Percentiles rank a stretch among this genome's conserved stretches.
Evolutionary conservation across 2,329 filamentous ascomycete species (phyloP).

Genomic region (Aureobasidium pullulans): DNA sequence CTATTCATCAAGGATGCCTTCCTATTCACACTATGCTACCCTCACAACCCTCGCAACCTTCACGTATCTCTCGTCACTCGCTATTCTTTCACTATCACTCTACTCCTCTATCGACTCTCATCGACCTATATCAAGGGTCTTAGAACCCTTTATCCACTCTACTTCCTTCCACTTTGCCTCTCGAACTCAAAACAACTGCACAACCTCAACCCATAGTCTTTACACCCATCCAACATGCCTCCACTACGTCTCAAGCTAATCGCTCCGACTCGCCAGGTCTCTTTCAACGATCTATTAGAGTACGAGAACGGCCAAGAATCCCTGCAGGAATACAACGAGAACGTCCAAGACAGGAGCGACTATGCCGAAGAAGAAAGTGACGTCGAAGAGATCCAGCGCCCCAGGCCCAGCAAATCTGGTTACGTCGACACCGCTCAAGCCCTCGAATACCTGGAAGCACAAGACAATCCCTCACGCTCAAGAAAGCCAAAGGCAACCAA

Average conservation of each 20-base stretch:
- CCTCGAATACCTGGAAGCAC: not conserved
- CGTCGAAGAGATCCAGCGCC: not conserved
- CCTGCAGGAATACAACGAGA: constrained; percentile 33
- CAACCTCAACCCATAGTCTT: too few species aligned
- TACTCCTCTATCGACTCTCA: not conserved
- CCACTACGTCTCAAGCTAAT: constrained; percentile 8
- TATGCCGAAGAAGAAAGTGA: constrained; percentile 16
- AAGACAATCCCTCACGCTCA: constrained; percentile 18
- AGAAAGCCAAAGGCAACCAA: not conserved
- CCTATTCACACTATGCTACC: not conserved
- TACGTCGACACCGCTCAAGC: constrained; percentile 5
- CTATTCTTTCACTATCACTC: not conserved
- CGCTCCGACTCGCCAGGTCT: constrained; percentile 30
- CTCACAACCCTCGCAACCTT: not conserved
- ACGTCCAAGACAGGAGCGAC: not conserved
- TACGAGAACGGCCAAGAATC: constrained; percentile 42
- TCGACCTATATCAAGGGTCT: not conserved
- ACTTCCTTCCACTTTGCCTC: not conserved
- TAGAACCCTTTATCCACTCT: not conserved
- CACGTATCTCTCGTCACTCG: not conserved
- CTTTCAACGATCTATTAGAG: constrained; percentile 37
- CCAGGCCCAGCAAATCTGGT: not conserved
- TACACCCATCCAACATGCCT: not conserved
- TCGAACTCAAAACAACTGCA: too few species aligned
- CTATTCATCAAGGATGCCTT: not conserved